Percentiles rank a stretch among this genome's conserved stretches.
Conservation (phyloP, 208 protist species). For the Crithidia thermophila region DNA sequence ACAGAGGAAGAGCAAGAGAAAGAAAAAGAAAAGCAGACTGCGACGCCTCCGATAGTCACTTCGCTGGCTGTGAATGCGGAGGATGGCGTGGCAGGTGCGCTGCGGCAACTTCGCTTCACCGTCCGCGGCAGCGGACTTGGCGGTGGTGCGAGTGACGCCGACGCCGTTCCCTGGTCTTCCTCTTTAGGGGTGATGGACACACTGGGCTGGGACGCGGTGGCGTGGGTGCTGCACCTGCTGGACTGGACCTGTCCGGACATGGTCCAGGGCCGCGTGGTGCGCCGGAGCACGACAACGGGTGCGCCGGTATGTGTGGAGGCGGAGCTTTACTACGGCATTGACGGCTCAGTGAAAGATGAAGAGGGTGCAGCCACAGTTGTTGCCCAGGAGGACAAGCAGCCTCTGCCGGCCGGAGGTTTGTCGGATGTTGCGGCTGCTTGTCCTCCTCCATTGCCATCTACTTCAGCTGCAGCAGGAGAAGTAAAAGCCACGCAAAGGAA, state of each 20-base stretch:
- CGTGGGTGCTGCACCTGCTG: conserved; percentile 27
- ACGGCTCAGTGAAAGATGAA: background rate
- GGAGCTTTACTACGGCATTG: conserved; percentile 33
- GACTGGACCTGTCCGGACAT: conserved; percentile 38
- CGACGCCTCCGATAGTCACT: background rate
- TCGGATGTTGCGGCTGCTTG: no score
- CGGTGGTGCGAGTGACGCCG: background rate
- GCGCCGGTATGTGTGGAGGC: conserved; percentile 25
- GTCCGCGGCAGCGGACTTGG: conserved; percentile 2
- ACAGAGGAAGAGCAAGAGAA: background rate
- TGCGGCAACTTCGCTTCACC: conserved; percentile 18
- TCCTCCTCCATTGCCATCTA: no score
- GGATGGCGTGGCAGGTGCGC: conserved; percentile 3
- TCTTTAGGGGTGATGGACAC: conserved; percentile 29
- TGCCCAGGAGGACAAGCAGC: background rate
- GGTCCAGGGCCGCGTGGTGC: conserved; percentile 32
- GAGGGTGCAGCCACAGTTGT: background rate
- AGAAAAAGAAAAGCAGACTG: background rate
- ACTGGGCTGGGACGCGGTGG: conserved; percentile 34
- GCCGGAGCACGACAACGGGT: background rate
- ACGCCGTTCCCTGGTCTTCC: background rate
- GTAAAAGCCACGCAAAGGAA: background rate
- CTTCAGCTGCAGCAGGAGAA: no score
- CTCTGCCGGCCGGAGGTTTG: no score
- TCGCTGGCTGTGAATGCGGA: conserved; percentile 21